phyloP scores from a whole-genome alignment of 768 basidiomycete genomes.

The Termitomyces sp. region DNA sequence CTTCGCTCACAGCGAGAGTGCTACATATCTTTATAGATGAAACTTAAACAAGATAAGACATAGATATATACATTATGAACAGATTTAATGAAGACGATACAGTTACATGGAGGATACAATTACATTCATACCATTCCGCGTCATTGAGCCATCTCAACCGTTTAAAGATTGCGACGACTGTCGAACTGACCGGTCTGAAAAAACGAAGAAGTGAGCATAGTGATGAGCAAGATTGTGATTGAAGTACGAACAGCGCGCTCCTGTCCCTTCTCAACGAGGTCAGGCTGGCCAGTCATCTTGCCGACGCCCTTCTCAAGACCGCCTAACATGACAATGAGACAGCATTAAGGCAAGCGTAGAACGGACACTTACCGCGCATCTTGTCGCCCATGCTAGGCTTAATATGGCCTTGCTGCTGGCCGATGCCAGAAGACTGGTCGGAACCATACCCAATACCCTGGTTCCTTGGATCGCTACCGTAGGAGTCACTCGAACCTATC shows the following conservation, averaged over 20 bases:
- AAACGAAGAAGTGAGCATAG: not conserved
- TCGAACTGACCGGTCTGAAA: constrained; percentile 6
- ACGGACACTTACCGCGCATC: constrained; percentile 18
- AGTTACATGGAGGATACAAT: too few relatives aligned
- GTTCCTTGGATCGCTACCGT: constrained; percentile 4
- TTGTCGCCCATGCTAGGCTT: constrained; percentile 23
- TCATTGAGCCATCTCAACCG: too few relatives aligned
- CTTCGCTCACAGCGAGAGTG: too few relatives aligned
- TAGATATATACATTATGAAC: too few relatives aligned
- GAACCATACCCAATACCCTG: constrained; percentile 5
- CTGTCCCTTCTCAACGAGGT: constrained; percentile 22
- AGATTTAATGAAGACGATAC: too few relatives aligned
- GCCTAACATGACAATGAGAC: constrained; percentile 6
- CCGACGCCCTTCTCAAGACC: constrained; percentile 24
- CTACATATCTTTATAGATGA: too few relatives aligned
- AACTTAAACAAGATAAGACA: too few relatives aligned
- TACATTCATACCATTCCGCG: too few relatives aligned
- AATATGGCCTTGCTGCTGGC: not conserved
- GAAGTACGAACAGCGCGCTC: constrained; percentile 10
- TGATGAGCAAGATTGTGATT: not conserved
- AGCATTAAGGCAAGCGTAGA: not conserved
- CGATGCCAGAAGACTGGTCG: not conserved
- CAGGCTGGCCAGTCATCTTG: constrained; percentile 23
- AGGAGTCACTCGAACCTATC: not conserved
- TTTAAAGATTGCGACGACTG: not conserved